Conservation (phyloP, 1,284 basidiomycete species). For the Schizophyllum amplum region DNA sequence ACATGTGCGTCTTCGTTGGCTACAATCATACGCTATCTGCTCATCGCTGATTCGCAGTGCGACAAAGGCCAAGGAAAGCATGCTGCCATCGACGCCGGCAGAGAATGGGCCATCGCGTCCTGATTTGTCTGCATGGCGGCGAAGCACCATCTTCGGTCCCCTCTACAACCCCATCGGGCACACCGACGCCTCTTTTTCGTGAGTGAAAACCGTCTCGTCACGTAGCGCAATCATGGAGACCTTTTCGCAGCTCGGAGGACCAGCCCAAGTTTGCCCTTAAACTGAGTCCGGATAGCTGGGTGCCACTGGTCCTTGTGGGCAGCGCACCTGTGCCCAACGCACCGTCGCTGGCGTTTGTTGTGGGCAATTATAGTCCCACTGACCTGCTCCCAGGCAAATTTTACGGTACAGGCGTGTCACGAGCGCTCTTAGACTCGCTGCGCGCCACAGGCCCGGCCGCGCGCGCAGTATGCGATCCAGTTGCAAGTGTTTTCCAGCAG, state of each 20-base stretch:
- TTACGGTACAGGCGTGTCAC: slow-evolving; percentile 35
- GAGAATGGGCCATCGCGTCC: slow-evolving; percentile 4
- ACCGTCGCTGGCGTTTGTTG: slow-evolving; percentile 26
- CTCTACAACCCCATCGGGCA: slow-evolving; percentile 31
- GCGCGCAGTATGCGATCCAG: slow-evolving; percentile 28
- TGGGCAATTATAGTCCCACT: slow-evolving; percentile 22
- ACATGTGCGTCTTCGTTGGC: slow-evolving; percentile 1
- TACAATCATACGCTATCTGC: slow-evolving; percentile 5
- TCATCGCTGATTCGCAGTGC: slow-evolving; percentile 20
- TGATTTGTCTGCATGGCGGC: slow-evolving; percentile 21
- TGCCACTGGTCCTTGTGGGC: slow-evolving; percentile 37
- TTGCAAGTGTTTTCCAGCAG: slow-evolving; percentile 31
- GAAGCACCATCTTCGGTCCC: slow-evolving; percentile 48
- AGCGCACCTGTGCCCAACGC: slow-evolving; percentile 18
- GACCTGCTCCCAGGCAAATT: slow-evolving; percentile 41
- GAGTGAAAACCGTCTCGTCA: neutral
- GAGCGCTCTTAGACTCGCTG: slow-evolving; percentile 38
- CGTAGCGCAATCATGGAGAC: no score
- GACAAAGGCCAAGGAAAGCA: slow-evolving; percentile 14
- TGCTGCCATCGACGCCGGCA: slow-evolving; percentile 7
- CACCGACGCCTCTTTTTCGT: slow-evolving; percentile 12
- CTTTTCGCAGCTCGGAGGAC: no score
- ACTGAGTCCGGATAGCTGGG: slow-evolving; percentile 31
- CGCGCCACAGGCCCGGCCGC: slow-evolving; percentile 38
- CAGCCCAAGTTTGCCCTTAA: slow-evolving; percentile 28